Conservation (phyloP, 2,329 filamentous ascomycete species). For the Akanthomyces lecanii region DNA sequence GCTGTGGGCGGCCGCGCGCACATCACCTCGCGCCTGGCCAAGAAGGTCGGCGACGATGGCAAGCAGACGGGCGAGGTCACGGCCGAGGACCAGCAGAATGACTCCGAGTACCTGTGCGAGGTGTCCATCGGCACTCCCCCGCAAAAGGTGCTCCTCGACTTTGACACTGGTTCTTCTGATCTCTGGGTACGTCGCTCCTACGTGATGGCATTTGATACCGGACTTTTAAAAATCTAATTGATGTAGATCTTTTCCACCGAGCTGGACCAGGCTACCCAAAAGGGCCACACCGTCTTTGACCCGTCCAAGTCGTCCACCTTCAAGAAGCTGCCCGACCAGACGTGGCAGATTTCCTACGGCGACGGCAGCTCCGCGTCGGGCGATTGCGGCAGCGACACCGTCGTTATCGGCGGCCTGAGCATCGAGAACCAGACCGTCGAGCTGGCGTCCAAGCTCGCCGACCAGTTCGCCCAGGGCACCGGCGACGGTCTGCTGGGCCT, state of each 20-base stretch:
- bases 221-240: background rate
- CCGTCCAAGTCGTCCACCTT: conserved; percentile 37
- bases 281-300: conserved; percentile 37
- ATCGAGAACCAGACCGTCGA: conserved; percentile 41
- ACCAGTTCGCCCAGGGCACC: conserved; percentile 42
- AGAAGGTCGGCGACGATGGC: background rate
- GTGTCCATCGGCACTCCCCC: conserved; percentile 27
- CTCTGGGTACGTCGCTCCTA: conserved; percentile 27
- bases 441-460: conserved; percentile 38
- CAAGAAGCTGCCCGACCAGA: conserved; percentile 31
- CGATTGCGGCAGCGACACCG: conserved; percentile 41
- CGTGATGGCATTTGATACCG: background rate
- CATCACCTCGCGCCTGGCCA: background rate
- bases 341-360: conserved; percentile 42
- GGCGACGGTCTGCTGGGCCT: conserved; percentile 30
- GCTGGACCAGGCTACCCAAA: conserved; percentile 23
- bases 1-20: conserved; percentile 2
- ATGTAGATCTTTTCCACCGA: conserved; percentile 26
- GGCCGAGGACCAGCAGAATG: conserved; percentile 15
- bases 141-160: conserved; percentile 37
- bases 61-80: conserved; percentile 10
- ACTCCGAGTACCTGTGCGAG: conserved; percentile 13
- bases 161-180: conserved; percentile 41
- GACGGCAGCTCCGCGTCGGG: conserved; percentile 42
- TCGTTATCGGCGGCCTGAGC: conserved; percentile 40